Evolutionary conservation across 805 yeast genomes (phyloP).

Genomic region (Komagataella phaffii): DNA sequence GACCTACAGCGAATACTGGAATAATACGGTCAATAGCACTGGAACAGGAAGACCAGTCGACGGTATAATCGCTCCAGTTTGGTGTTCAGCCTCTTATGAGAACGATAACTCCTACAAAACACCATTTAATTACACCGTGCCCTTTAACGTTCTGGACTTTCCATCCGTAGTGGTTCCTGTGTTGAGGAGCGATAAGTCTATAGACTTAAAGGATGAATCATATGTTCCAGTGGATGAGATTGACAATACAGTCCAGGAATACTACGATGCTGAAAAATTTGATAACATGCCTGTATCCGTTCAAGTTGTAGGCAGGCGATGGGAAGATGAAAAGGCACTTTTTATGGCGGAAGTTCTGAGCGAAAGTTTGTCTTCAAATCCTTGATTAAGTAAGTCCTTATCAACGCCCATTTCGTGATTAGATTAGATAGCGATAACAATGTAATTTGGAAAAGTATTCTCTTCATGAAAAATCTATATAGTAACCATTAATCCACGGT

Average conservation of each 20-base stretch:
- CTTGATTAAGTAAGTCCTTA: background rate
- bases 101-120: constrained; percentile 24
- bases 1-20: constrained; percentile 23
- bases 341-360: constrained; percentile 18
- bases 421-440: background rate
- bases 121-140: constrained; percentile 38
- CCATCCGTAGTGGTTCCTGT: constrained; percentile 29
- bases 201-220: constrained; percentile 14
- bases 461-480: no score
- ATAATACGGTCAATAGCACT: constrained; percentile 17
- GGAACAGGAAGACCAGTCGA: constrained; percentile 27
- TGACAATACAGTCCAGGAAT: constrained; percentile 18
- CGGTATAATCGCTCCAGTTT: constrained; percentile 34
- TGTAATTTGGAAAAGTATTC: background rate
- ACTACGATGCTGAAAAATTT: constrained; percentile 31
- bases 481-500: background rate
- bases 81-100: constrained; percentile 26
- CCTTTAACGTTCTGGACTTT: constrained; percentile 42
- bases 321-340: constrained; percentile 45
- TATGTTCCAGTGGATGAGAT: constrained; percentile 14
- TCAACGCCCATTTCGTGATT: background rate
- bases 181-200: constrained; percentile 21
- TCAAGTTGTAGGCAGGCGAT: constrained; percentile 40
- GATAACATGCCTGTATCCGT: constrained; percentile 42
- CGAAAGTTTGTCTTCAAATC: constrained; percentile 6